Percentiles rank a stretch among this genome's conserved stretches.
Conservation (phyloP, 192 early-diverging fungal species). For the Backusella mclennaniae region DNA sequence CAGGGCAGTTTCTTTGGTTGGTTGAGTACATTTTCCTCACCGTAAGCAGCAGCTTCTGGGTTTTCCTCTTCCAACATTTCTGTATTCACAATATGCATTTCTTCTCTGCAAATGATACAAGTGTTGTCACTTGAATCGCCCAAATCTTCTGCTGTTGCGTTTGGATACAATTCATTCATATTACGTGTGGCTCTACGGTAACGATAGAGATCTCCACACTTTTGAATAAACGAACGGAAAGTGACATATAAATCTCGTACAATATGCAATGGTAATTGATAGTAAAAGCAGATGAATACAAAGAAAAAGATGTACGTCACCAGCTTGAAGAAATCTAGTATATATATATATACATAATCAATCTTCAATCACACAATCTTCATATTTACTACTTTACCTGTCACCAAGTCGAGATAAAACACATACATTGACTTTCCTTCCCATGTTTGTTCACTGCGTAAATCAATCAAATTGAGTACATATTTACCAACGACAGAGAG, state of each 20-base stretch:
- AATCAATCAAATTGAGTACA: constrained; percentile 83
- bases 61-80: background rate
- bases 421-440: constrained; percentile 92
- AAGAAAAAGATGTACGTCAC: constrained; percentile 89
- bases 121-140: constrained; percentile 67
- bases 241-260: constrained; percentile 96
- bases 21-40: constrained; percentile 35
- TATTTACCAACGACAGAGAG: constrained; percentile 81
- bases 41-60: constrained; percentile 25
- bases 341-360: background rate
- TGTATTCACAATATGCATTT: constrained; percentile 61
- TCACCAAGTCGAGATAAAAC: constrained; percentile 87
- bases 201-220: constrained; percentile 84
- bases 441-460: constrained; percentile 81
- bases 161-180: constrained; percentile 96
- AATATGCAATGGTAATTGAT: constrained; percentile 93
- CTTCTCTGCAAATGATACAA: constrained; percentile 98
- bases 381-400: constrained; percentile 45
- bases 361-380: background rate
- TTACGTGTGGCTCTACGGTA: constrained; percentile 94
- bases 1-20: constrained; percentile 94
- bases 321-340: constrained; percentile 84
- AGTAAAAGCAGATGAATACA: constrained; percentile 74
- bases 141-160: constrained; percentile 83
- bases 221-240: constrained; percentile 84